A percentile compares a stretch with the other conserved stretches of the same genome.
Conservation (phyloP, 768 basidiomycete species). For the Pisolithus tinctorius region DNA sequence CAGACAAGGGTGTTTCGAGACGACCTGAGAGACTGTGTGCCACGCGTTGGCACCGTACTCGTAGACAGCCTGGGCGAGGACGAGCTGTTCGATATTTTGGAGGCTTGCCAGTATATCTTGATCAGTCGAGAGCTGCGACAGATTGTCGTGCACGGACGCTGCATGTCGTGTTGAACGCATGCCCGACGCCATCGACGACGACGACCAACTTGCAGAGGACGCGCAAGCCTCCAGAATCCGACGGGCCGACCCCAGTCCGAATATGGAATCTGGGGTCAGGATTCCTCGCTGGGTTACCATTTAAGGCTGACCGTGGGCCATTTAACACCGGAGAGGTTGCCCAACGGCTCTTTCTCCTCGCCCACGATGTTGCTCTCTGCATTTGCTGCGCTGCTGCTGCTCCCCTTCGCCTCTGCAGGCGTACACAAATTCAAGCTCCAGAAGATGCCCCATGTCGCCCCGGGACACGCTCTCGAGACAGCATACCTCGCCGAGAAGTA, state of each 20-base stretch:
- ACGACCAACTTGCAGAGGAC: slow-evolving; percentile 2
- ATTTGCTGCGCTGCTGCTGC: slow-evolving; percentile 34
- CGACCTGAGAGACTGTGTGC: slow-evolving; percentile 56
- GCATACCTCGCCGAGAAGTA: slow-evolving; percentile 95
- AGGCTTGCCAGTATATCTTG: slow-evolving; percentile 9
- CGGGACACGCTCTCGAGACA: slow-evolving; percentile 62
- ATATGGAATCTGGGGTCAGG: neutral
- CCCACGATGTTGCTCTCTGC: slow-evolving; percentile 38
- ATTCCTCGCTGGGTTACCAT: neutral
- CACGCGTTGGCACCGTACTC: slow-evolving; percentile 70
- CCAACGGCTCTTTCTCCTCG: slow-evolving; percentile 14
- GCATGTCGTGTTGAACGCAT: slow-evolving; percentile 24
- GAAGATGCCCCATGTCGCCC: slow-evolving; percentile 63
- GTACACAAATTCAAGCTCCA: slow-evolving; percentile 86
- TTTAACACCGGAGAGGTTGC: slow-evolving; percentile 18
- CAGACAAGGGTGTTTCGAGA: slow-evolving; percentile 67
- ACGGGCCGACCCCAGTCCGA: slow-evolving; percentile 5
- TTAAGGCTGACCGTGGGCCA: neutral
- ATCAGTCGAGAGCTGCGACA: neutral
- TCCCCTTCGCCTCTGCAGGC: slow-evolving; percentile 45
- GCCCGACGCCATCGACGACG: slow-evolving; percentile 21
- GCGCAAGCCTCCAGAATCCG: neutral
- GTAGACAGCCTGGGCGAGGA: slow-evolving; percentile 83
- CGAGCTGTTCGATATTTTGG: slow-evolving; percentile 57
- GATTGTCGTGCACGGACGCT: neutral